Conservation (phyloP, 371 early-diverging fungal genomes). For the Haplosporangium sp. region DNA sequence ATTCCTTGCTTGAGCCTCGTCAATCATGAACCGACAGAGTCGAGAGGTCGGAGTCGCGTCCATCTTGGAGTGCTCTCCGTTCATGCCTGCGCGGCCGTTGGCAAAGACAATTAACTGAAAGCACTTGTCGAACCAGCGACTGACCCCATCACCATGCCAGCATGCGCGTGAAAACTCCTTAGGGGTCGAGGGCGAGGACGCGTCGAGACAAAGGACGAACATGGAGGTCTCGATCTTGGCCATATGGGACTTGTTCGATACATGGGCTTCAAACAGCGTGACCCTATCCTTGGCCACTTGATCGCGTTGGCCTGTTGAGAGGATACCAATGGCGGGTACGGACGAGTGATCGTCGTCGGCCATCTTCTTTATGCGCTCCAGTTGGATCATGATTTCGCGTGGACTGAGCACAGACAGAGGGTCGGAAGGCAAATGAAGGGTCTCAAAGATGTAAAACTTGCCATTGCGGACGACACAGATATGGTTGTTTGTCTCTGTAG, state of each 20-base stretch:
- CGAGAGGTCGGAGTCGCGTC: slow-evolving; percentile 93
- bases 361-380: slow-evolving; percentile 53
- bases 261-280: slow-evolving; percentile 71
- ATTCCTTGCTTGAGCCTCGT: slow-evolving; percentile 44
- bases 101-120: slow-evolving; percentile 92
- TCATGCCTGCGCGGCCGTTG: slow-evolving; percentile 94
- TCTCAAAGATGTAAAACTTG: slow-evolving; percentile 76
- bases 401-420: slow-evolving; percentile 52
- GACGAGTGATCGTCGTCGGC: slow-evolving; percentile 50
- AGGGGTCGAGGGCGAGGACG: slow-evolving; percentile 81
- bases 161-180: slow-evolving; percentile 84
- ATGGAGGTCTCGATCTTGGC: slow-evolving; percentile 85
- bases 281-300: slow-evolving; percentile 67
- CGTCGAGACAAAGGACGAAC: slow-evolving; percentile 91
- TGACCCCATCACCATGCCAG: slow-evolving; percentile 95
- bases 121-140: slow-evolving; percentile 95
- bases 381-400: slow-evolving; percentile 56
- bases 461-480: slow-evolving; percentile 74
- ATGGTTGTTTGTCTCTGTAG: slow-evolving; percentile 61
- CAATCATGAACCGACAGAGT: slow-evolving; percentile 60
- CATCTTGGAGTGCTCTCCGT: slow-evolving; percentile 96
- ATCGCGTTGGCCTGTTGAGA: slow-evolving; percentile 66
- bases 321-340: slow-evolving; percentile 60
- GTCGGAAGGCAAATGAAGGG: slow-evolving; percentile 67
- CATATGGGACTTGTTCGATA: slow-evolving; percentile 75